Base-by-base conservation (phyloP, 1,139 yeast species). In the Yamadazyma mexicana region DNA sequence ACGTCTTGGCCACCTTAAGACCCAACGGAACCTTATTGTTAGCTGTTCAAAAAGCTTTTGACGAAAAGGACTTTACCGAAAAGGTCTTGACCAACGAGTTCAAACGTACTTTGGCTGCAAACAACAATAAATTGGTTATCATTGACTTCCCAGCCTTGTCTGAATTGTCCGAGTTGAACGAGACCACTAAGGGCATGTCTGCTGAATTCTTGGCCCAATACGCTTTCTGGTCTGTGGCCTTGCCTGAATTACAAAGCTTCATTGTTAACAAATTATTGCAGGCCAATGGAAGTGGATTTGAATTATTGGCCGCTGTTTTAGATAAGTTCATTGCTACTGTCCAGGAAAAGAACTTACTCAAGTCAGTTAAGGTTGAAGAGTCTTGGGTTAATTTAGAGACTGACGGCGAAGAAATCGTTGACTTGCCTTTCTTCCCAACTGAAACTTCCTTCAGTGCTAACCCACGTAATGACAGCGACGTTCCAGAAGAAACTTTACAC, bases 271-370 rank as follows among this genome's bases (percentile, higher is more conserved):
- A 83, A 62, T 78, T 88, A 52, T 79, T 85, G 58, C 87, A 83
- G 58, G 84, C 95, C 17, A 83, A 83, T 48, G 94, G 95, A 40
- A 78, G 84, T 43, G 88, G 83, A 44, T 85, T 87, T 46, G 96
- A 87, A 64, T 73, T 87, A 44, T 77, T 87, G 50, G 94, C 91
- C 20, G 84, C 91, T 14, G 94, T 88, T 34, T 77, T 87, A 52
- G 85, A 86, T 46, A 81, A 79, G 49, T 79, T 87, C 39, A 75
- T 83, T 47, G 73, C 70, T 40, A 70, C 69, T 45, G 76, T 77
- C 17, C 69, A 75, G 40, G 77, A 73, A 34, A 64, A 66, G 51
- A 46, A 62, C 10, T 81, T 77, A 24, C 64, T 79, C 44, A 73
- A 73, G 44, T 66, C 68, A 26, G 58, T 79, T 34, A 52, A 55